Conservation (phyloP, 306 rosid species). For the Prinsepia uniflora region DNA sequence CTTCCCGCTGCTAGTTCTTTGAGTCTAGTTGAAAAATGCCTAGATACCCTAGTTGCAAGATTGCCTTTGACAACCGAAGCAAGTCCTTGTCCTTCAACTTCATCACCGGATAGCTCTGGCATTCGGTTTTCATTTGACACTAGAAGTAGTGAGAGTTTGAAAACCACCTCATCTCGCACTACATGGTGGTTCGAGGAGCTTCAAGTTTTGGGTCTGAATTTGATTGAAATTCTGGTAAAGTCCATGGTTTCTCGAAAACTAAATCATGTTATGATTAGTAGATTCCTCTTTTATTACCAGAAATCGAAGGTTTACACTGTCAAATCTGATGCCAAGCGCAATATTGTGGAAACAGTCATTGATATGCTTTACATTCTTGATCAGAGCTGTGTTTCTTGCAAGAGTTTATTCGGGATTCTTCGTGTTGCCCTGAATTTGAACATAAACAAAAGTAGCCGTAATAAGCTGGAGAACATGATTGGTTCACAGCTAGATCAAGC, state of each 20-base stretch:
- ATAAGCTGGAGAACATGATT: constrained; percentile 79
- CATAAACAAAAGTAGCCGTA: constrained; percentile 51
- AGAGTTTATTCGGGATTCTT: constrained; percentile 67
- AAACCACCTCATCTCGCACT: constrained; percentile 49
- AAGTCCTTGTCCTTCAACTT: constrained; percentile 78
- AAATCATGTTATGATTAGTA: constrained; percentile 57
- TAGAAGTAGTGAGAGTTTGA: constrained; percentile 75
- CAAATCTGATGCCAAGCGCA: constrained; percentile 40
- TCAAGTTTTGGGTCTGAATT: constrained; percentile 46
- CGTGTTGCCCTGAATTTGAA: constrained; percentile 52
- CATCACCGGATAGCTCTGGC: constrained; percentile 76
- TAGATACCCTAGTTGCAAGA: constrained; percentile 65
- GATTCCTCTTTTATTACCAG: constrained; percentile 73
- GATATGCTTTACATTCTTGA: constrained; percentile 55
- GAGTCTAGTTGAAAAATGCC: constrained; percentile 47
- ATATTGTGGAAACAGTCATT: constrained; percentile 55
- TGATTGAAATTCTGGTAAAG: constrained; percentile 51
- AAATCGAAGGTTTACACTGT: constrained; percentile 53
- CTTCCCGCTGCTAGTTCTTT: constrained; percentile 31
- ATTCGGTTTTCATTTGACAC: constrained; percentile 80
- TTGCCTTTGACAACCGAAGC: constrained; percentile 51
- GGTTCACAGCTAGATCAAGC: constrained; percentile 80
- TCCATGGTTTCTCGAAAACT: constrained; percentile 54
- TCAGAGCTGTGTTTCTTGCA: constrained; percentile 51
- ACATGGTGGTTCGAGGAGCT: constrained; percentile 96